Base-by-base conservation (phyloP, 257 asterid genomes). In the Salvia rosmarinus region DNA sequence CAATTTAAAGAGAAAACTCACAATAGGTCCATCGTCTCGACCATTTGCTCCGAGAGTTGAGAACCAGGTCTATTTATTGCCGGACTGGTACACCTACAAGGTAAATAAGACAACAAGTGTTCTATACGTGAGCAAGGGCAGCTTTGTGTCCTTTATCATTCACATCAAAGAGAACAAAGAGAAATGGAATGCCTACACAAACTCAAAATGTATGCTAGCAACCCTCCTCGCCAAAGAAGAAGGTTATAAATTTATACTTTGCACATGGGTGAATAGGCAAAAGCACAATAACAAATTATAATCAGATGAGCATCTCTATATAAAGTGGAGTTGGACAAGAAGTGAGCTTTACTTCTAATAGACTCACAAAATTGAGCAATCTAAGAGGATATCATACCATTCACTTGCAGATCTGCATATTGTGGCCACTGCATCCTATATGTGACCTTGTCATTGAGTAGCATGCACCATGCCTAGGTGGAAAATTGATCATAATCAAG, bases 361-460 rank as follows among this genome's bases (percentile, higher is more conserved):
- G 52, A 37, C 28, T n/a, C n/a, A 46, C 39, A 72, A 63, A 49
- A 13, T 21, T 13, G 28, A 63, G 75, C 21, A 69, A 64, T 64
- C 77, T 70, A 60, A 69, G 67, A 73, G 70, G 61, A 86, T 74
- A 76, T 44, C 72, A 79, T 88, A 95, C 99, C 98, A 79, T 95
- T 95, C 78, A 95, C 84, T 86, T 90, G 97, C 58, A 95, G 85
- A 71, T 92, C 98, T 16, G 98, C 95, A 78, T 95, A 86, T 62
- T 84, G 99, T 74, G 97, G 99, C 99, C 99, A 95, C 81, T 95
- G 99, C 97, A 95, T 90, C 84, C 99, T 87, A 80, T 87, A 92
- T 42, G 88, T 81, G 70, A 95, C 99, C 86, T 95, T 88, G 89
- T 95, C 99, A 77, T 95, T 92, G 73, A 95, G 90, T 74, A 95